These are phyloP conservation scores for Cucurbita ficifolia DNA, from an alignment of 306 rosid species.

Conservation along the genomic window DNA sequence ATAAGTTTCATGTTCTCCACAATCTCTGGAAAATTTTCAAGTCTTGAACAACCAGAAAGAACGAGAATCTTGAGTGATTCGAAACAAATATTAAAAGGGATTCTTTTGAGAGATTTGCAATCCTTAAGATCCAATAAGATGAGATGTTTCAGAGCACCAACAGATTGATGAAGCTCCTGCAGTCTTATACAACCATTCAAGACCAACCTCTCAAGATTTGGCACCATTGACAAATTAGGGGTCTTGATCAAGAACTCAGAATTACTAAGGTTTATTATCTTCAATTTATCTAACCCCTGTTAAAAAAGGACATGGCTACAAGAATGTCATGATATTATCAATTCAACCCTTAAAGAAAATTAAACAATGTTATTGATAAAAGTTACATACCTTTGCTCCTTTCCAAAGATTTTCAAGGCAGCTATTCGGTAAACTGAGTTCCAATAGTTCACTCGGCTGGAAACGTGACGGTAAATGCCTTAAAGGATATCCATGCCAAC, in stretches of 20 bases:
- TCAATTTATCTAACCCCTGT: background rate
- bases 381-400: conserved; percentile 9
- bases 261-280: background rate
- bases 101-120: background rate
- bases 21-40: conserved; percentile 4
- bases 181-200: conserved; percentile 6
- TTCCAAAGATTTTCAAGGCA: background rate
- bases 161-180: background rate
- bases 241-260: background rate
- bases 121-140: background rate
- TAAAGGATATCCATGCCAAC: conserved; percentile 20
- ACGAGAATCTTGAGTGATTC: background rate
- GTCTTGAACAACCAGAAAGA: conserved; percentile 6
- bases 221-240: conserved; percentile 1
- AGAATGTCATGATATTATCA: background rate
- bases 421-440: conserved; percentile 13
- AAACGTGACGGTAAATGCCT: conserved; percentile 15
- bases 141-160: background rate
- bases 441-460: conserved; percentile 16
- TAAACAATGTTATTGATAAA: background rate
- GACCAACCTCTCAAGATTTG: conserved; percentile 6
- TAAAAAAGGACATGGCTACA: background rate
- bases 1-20: background rate
- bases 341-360: background rate
- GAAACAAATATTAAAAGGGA: background rate